A percentile compares a stretch with the other conserved stretches of the same genome.
phyloP scores from a whole-genome alignment of 164 flowering plant species.

The Vitis amurensis region DNA sequence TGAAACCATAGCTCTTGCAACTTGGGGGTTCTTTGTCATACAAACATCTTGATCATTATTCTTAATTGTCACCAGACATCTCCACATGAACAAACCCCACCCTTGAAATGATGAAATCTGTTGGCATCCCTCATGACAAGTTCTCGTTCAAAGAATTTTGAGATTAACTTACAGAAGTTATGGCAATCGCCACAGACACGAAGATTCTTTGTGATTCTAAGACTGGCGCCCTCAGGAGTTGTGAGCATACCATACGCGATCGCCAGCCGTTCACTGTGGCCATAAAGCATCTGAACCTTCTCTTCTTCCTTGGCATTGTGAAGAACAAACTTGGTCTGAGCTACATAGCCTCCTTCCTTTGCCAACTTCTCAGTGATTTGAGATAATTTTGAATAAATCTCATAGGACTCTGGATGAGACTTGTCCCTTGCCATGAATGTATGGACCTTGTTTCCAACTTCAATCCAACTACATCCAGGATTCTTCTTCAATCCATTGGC shows the following conservation, averaged over 20 bases:
- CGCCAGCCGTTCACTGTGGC: slow-evolving; percentile 87
- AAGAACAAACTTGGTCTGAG: slow-evolving; percentile 65
- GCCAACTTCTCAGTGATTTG: slow-evolving; percentile 43
- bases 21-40: too few relatives aligned
- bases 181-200: slow-evolving; percentile 85
- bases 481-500: slow-evolving; percentile 63
- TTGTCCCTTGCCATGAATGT: slow-evolving; percentile 62
- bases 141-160: slow-evolving; percentile 45
- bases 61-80: slow-evolving; percentile 67
- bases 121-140: slow-evolving; percentile 79
- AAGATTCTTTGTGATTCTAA: slow-evolving; percentile 66
- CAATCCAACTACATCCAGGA: slow-evolving; percentile 93
- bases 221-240: slow-evolving; percentile 36
- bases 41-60: background rate
- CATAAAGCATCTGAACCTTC: slow-evolving; percentile 61
- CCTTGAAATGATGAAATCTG: slow-evolving; percentile 72
- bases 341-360: slow-evolving; percentile 57
- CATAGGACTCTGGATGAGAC: slow-evolving; percentile 58
- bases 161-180: slow-evolving; percentile 57
- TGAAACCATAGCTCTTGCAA: too few relatives aligned
- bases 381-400: slow-evolving; percentile 50
- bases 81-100: slow-evolving; percentile 76
- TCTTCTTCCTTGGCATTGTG: slow-evolving; percentile 67
- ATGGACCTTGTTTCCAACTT: slow-evolving; percentile 61
- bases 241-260: slow-evolving; percentile 64